phyloP scores from a whole-genome alignment of 2,329 filamentous ascomycete species.

The Blumeria hordei region DNA sequence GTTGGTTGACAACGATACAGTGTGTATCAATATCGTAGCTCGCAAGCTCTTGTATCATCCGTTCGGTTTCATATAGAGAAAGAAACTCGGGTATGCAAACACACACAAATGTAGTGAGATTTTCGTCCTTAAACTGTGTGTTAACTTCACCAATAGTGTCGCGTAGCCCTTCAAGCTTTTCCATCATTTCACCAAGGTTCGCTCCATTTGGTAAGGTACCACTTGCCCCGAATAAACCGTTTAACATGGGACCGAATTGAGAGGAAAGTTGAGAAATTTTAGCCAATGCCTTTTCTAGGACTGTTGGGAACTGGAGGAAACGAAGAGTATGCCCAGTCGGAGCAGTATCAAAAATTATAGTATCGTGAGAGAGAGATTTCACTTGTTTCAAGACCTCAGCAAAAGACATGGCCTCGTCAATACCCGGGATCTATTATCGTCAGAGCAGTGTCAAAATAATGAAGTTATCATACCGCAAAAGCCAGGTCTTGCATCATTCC shows the following conservation, averaged over 20 bases:
- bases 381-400: constrained; percentile 98
- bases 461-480: constrained; percentile 43
- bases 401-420: constrained; percentile 98
- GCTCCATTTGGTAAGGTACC: constrained; percentile 66
- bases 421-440: constrained; percentile 62
- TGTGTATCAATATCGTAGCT: constrained; percentile 91
- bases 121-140: constrained; percentile 90
- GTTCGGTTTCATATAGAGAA: constrained; percentile 91
- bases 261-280: constrained; percentile 85
- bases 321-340: constrained; percentile 94
- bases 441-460: not conserved
- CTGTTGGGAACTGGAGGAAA: constrained; percentile 93
- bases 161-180: constrained; percentile 82
- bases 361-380: constrained; percentile 94
- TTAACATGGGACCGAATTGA: constrained; percentile 90
- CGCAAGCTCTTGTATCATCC: constrained; percentile 95
- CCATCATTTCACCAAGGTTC: constrained; percentile 73
- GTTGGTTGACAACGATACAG: constrained; percentile 92
- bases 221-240: constrained; percentile 54
- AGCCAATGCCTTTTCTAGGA: constrained; percentile 93
- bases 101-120: constrained; percentile 90
- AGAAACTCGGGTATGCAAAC: constrained; percentile 97
- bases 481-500: constrained; percentile 98
- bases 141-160: constrained; percentile 92
- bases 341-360: constrained; percentile 97